Percentiles rank a stretch among this genome's conserved stretches.
These are phyloP conservation scores for Alternaria arborescens DNA, from an alignment of 2,329 filamentous ascomycete genomes.

Conservation along the genomic window DNA sequence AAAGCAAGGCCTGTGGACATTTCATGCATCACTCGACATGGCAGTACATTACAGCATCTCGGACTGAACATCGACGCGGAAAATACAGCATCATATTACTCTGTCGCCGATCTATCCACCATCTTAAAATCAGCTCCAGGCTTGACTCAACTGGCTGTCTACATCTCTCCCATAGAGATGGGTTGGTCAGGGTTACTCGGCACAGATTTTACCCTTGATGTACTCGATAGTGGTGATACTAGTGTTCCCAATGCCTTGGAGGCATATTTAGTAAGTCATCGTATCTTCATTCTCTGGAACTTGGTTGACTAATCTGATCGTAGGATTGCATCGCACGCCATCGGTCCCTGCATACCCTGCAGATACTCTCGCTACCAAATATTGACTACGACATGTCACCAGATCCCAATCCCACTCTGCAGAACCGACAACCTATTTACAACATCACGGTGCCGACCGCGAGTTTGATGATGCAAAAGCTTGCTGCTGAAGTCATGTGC, in stretches of 20 bases:
- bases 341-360: not conserved
- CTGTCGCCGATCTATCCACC: not conserved
- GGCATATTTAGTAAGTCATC: not conserved
- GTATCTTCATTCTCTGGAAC: not conserved
- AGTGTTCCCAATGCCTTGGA: not conserved
- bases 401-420: not conserved
- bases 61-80: not conserved
- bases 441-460: not conserved
- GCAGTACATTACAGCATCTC: not conserved
- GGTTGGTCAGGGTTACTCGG: not conserved
- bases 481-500: not conserved
- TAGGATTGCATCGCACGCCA: not conserved
- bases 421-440: not conserved
- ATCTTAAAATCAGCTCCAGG: not conserved
- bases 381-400: not conserved
- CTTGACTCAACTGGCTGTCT: not conserved
- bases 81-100: not conserved
- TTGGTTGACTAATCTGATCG: not conserved
- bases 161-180: not conserved
- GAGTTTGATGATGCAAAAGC: not conserved
- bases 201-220: not conserved
- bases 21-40: not conserved
- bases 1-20: not conserved
- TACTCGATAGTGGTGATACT: not conserved
- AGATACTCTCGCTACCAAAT: not conserved